Conservation (phyloP, 768 basidiomycete species). For the Royoungia palumana region DNA sequence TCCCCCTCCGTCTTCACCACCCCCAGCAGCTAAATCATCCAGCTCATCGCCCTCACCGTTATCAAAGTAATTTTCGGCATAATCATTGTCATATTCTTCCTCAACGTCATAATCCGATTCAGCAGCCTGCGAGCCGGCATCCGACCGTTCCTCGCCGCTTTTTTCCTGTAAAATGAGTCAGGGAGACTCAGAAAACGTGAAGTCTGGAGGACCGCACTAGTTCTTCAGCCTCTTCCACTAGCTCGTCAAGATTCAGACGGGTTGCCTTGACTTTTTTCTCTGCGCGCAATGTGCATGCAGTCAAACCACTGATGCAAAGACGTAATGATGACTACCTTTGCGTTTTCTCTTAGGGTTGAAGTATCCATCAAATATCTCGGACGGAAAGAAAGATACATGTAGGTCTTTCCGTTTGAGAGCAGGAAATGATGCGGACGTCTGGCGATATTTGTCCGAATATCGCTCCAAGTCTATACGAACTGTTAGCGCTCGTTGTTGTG, state of each 20-base stretch:
- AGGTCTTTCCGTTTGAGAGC: slow-evolving; percentile 67
- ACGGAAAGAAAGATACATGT: slow-evolving; percentile 74
- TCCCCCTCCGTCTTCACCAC: slow-evolving; percentile 61
- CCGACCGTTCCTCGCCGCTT: slow-evolving; percentile 66
- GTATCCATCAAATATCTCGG: slow-evolving; percentile 70
- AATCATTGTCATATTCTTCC: slow-evolving; percentile 90
- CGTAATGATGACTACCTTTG: slow-evolving; percentile 34
- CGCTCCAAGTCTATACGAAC: slow-evolving; percentile 59
- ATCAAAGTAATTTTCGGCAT: slow-evolving; percentile 89
- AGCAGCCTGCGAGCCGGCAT: slow-evolving; percentile 59
- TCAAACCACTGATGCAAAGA: not conserved
- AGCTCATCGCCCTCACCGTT: slow-evolving; percentile 81
- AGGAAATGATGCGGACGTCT: slow-evolving; percentile 57
- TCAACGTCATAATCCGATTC: slow-evolving; percentile 83
- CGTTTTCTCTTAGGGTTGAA: slow-evolving; percentile 73
- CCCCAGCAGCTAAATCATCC: slow-evolving; percentile 74
- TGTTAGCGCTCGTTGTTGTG: not conserved
- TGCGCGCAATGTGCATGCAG: slow-evolving; percentile 1
- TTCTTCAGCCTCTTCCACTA: slow-evolving; percentile 64
- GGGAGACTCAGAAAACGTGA: not conserved
- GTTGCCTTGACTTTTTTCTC: slow-evolving; percentile 37
- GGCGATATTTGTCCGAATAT: slow-evolving; percentile 82
- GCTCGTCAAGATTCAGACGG: slow-evolving; percentile 61
- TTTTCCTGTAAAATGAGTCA: slow-evolving; percentile 47
- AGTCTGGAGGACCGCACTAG: slow-evolving; percentile 33